phyloP scores from a whole-genome alignment of 257 asterid species.

The Orobanche coerulescens region DNA sequence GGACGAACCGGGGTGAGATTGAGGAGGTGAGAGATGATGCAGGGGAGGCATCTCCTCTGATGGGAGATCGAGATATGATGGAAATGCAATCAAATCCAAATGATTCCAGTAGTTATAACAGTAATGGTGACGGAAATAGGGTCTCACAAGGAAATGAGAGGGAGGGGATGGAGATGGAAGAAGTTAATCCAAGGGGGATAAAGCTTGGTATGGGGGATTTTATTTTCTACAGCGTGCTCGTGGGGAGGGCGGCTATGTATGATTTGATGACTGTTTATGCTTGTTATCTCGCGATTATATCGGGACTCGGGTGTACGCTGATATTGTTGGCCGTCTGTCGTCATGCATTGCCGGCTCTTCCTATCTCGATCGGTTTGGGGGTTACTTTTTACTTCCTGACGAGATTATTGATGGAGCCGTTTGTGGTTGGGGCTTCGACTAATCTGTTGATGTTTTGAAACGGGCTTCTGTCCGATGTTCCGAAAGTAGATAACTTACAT shows the following conservation, averaged over 20 bases:
- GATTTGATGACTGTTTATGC: conserved; percentile 97
- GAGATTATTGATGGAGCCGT: conserved; percentile 84
- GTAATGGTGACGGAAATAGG: conserved; percentile 18
- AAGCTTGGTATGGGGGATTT: conserved; percentile 96
- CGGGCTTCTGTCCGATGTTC: background rate
- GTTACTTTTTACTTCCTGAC: conserved; percentile 87
- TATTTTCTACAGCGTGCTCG: conserved; percentile 84
- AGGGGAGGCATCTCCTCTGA: conserved; percentile 49
- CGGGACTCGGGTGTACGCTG: conserved; percentile 88
- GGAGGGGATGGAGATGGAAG: conserved; percentile 29
- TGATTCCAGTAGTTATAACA: background rate
- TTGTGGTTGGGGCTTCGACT: conserved; percentile 80
- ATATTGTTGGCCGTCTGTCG: conserved; percentile 77
- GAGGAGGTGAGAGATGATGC: conserved; percentile 49
- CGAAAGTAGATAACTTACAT: background rate
- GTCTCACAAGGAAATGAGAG: conserved; percentile 23
- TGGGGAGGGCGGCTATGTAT: conserved; percentile 97
- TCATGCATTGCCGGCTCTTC: conserved; percentile 92
- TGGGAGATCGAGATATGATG: conserved; percentile 17
- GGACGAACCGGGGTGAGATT: conserved; percentile 30
- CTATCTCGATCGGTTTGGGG: conserved; percentile 79
- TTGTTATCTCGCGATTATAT: conserved; percentile 92
- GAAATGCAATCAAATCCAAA: conserved; percentile 21
- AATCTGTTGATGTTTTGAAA: conserved; percentile 79
- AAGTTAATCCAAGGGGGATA: conserved; percentile 44